Percentiles rank a stretch among this genome's conserved stretches.
phyloP scores from a whole-genome alignment of 2,329 filamentous ascomycete species.

The Claviceps sp. region DNA sequence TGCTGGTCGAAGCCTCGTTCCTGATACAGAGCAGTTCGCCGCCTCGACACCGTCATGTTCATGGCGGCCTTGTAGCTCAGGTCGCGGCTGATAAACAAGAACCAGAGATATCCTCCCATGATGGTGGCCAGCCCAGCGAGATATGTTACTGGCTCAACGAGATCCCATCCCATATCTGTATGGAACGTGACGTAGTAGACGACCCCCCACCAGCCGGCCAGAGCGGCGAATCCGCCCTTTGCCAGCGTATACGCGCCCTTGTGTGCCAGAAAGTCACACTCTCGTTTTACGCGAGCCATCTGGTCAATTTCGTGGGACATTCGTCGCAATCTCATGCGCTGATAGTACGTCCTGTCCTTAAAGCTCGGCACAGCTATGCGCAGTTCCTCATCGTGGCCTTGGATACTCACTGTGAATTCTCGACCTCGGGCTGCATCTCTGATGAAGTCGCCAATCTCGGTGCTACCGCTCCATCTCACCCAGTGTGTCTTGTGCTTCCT shows the following conservation, averaged over 20 bases:
- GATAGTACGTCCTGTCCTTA: conserved; percentile 79
- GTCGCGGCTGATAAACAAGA: conserved; percentile 82
- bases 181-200: conserved; percentile 62
- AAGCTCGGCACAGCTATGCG: conserved; percentile 76
- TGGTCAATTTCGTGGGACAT: conserved; percentile 54
- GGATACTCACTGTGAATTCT: conserved; percentile 75
- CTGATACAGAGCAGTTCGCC: conserved; percentile 67
- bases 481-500: conserved; percentile 36
- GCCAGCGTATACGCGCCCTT: conserved; percentile 66
- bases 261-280: conserved; percentile 70
- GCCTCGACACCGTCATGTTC: conserved; percentile 69
- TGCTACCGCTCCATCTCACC: conserved; percentile 78
- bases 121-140: conserved; percentile 74
- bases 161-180: conserved; percentile 76
- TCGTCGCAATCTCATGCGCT: conserved; percentile 63
- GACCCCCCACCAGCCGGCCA: conserved; percentile 67
- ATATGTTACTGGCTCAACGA: conserved; percentile 85
- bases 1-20: conserved; percentile 60
- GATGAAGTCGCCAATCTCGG: conserved; percentile 89
- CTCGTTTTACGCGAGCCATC: conserved; percentile 61
- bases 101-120: conserved; percentile 87
- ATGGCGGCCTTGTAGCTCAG: conserved; percentile 77
- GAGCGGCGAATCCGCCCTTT: conserved; percentile 60
- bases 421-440: conserved; percentile 73
- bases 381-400: conserved; percentile 52